phyloP scores from a whole-genome alignment of 208 protist species.

The Leishmania turanica region DNA sequence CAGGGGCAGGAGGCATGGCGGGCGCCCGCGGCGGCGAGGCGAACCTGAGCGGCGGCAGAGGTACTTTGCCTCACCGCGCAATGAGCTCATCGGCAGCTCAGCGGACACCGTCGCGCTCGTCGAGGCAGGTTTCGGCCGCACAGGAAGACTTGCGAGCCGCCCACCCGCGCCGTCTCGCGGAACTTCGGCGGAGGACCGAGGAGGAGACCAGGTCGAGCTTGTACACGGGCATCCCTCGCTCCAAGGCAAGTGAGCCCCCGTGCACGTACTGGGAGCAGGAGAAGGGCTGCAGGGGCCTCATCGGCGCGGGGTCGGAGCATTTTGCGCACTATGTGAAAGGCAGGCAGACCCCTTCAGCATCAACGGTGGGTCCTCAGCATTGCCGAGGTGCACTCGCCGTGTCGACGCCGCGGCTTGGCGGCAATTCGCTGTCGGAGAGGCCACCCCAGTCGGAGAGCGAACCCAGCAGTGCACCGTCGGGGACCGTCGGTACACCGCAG shows the following conservation, averaged over 20 bases:
- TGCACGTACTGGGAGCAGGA: conserved; percentile 40
- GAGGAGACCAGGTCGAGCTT: conserved; percentile 17
- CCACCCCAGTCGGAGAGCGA: background rate
- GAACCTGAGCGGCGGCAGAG: background rate
- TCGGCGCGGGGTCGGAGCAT: conserved; percentile 44
- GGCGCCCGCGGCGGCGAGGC: background rate
- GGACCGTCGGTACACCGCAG: background rate
- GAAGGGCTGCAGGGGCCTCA: conserved; percentile 44
- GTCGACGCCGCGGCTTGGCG: background rate
- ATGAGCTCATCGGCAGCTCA: background rate
- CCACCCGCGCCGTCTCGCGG: conserved; percentile 8
- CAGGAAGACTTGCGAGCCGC: conserved; percentile 9
- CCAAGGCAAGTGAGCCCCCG: conserved; percentile 30
- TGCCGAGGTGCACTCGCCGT: background rate
- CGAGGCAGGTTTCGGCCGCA: conserved; percentile 6
- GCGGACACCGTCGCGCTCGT: conserved; percentile 9
- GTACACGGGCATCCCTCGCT: conserved; percentile 14
- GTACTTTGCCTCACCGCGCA: background rate
- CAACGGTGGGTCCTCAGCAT: too few relatives aligned
- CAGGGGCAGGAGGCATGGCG: background rate
- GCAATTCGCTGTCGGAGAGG: background rate
- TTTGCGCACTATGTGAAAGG: conserved; percentile 40
- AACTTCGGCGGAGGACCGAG: conserved; percentile 27
- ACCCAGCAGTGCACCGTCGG: background rate
- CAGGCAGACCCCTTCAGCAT: conserved; percentile 9